Percentiles rank a stretch among this genome's conserved stretches.
These are phyloP conservation scores for Haplographium delicatum DNA, from an alignment of 495 filamentous ascomycete genomes.

Conservation along the genomic window DNA sequence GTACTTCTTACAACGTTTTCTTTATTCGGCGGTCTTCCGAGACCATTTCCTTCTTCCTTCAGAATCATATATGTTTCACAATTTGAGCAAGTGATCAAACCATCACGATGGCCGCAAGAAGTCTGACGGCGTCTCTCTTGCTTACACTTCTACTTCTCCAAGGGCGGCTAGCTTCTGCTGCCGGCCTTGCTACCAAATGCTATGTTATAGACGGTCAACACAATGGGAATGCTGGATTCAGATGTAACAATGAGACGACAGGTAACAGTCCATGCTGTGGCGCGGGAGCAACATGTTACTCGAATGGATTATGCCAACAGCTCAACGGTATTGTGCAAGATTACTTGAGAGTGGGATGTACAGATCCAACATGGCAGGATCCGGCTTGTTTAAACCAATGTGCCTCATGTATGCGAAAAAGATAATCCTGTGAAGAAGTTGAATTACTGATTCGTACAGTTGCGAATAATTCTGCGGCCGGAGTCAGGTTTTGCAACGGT, in stretches of 20 bases:
- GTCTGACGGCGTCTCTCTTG: neutral
- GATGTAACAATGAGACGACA: slow-evolving; percentile 14
- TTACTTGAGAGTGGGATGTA: slow-evolving; percentile 19
- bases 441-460: neutral
- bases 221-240: slow-evolving; percentile 2
- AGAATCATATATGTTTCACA: too few relatives aligned
- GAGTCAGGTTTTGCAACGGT: slow-evolving; percentile 15
- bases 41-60: too few relatives aligned
- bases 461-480: slow-evolving; percentile 4
- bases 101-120: slow-evolving; percentile 4
- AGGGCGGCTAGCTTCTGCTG: neutral
- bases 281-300: slow-evolving; percentile 15
- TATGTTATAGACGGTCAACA: slow-evolving; percentile 6
- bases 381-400: slow-evolving; percentile 18
- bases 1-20: too few relatives aligned
- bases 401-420: slow-evolving; percentile 7
- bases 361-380: slow-evolving; percentile 16
- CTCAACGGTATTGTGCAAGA: slow-evolving; percentile 10
- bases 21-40: too few relatives aligned
- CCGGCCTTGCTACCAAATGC: slow-evolving; percentile 8
- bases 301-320: slow-evolving; percentile 15
- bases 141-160: slow-evolving; percentile 4
- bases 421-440: neutral
- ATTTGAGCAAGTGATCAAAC: too few relatives aligned
- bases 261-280: slow-evolving; percentile 14